A percentile compares a stretch with the other conserved stretches of the same genome.
Conservation (phyloP, 495 filamentous ascomycete genomes). For the Aspergillus affinis region DNA sequence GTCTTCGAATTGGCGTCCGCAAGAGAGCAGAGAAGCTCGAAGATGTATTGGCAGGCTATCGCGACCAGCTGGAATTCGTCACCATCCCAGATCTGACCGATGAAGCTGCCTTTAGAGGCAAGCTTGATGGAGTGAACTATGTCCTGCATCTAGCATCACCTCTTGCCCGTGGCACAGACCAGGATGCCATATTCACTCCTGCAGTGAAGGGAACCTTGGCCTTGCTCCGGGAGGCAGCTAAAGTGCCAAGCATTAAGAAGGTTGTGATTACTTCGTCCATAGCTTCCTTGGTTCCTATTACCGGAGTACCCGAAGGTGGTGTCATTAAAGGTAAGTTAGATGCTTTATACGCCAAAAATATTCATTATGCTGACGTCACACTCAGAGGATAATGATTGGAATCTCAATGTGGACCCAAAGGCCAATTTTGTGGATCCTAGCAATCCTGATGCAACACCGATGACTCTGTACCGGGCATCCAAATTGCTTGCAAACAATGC, state of each 20-base stretch:
- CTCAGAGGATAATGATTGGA: slow-evolving; percentile 33
- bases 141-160: slow-evolving; percentile 44
- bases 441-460: slow-evolving; percentile 16
- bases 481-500: slow-evolving; percentile 34
- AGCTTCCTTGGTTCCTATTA: slow-evolving; percentile 28
- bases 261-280: slow-evolving; percentile 39
- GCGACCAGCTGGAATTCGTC: slow-evolving; percentile 26
- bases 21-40: too few relatives aligned
- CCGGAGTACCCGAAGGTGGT: slow-evolving; percentile 22
- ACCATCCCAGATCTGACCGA: slow-evolving; percentile 34
- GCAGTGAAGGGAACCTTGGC: slow-evolving; percentile 33
- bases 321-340: slow-evolving; percentile 28
- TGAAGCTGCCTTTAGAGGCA: slow-evolving; percentile 26
- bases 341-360: too few relatives aligned
- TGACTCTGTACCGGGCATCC: slow-evolving; percentile 25
- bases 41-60: too few relatives aligned
- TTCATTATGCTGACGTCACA: too few relatives aligned
- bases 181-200: slow-evolving; percentile 29
- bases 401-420: slow-evolving; percentile 25
- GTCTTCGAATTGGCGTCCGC: slow-evolving; percentile 37
- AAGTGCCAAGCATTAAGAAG: slow-evolving; percentile 31
- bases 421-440: too few relatives aligned
- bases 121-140: slow-evolving; percentile 36
- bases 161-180: slow-evolving; percentile 26
- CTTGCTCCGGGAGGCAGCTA: slow-evolving; percentile 30